Percentiles rank a stretch among this genome's conserved stretches.
Evolutionary conservation across 176 grass and related monocot genomes (phyloP).

Genomic region (Bothriochloa decipiens): DNA sequence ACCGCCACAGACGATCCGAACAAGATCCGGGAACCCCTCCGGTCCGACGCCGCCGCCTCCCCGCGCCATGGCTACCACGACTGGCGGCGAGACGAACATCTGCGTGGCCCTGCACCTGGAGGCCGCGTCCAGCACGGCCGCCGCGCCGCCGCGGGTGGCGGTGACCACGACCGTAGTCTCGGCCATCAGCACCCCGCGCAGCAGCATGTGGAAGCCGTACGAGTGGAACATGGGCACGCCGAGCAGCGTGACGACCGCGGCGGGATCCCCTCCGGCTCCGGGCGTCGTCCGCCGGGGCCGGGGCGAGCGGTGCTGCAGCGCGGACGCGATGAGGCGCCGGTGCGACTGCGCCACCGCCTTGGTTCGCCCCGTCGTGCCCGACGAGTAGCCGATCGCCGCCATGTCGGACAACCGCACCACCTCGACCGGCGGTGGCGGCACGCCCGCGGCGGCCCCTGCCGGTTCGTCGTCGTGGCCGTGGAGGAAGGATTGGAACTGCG

Average conservation of each 20-base stretch:
- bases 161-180: conserved; percentile 16
- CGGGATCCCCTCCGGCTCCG: neutral
- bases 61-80: neutral
- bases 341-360: conserved; percentile 27
- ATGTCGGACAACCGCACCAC: conserved; percentile 7
- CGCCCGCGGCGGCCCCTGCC: too few relatives aligned
- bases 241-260: neutral
- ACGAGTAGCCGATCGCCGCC: conserved; percentile 13
- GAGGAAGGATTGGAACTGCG: neutral
- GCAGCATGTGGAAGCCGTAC: conserved; percentile 14
- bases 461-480: neutral
- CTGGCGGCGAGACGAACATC: conserved; percentile 23
- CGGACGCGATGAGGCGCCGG: conserved; percentile 4
- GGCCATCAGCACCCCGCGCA: neutral
- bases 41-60: neutral
- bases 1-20: neutral
- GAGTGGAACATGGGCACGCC: conserved; percentile 23
- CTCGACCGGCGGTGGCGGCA: too few relatives aligned
- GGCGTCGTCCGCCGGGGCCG: neutral
- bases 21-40: neutral
- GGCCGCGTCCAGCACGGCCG: neutral
- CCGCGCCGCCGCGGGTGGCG: neutral
- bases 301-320: neutral
- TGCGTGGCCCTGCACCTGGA: conserved; percentile 10
- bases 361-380: conserved; percentile 11